Evolutionary conservation across 768 basidiomycete genomes (phyloP), one percentile per base, ranked within the genome.

Genomic region (Cubamyces sp.): DNA sequence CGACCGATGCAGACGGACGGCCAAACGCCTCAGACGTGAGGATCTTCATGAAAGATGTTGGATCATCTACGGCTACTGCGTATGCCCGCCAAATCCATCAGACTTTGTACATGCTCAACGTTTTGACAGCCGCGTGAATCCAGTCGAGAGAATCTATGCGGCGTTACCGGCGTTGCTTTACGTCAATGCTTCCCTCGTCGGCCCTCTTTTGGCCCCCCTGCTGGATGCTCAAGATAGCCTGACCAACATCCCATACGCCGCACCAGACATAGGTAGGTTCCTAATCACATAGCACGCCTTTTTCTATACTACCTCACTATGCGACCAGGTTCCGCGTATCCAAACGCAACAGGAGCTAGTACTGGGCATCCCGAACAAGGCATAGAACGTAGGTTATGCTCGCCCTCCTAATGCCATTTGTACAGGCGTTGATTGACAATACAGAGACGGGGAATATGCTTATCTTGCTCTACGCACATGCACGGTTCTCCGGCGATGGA

Each of bases 371-470:
- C 54, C 23, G 18, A 18, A 16, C 49, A 63, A 21, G 62, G 62
- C n/a, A 48, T 68, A 18, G 66, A 68, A 39, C 59, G 66, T 61
- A 39, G 19, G 65, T 57, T 1, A 2, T 15, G 6, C 21, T 37
- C 11, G 23, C 11, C 9, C 34, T 12, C n/a, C n/a, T n/a, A n/a
- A n/a, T n/a, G n/a, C 16, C 1, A 9, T 19, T 34, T 40, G 18
- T n/a, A 3, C 37, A 16, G 8, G 4, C 1, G 58, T 34, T 12
- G 1, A 9, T 14, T 14, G 5, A n/a, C n/a, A n/a, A n/a, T 16
- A 1, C 34, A 76, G 76, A 76, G 60, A 68, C 72, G 8, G 75
- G 72, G 0, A 74, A 75, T 54, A 77, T 77, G 66, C 30, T 68
- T n/a, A 68, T 68, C 54, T 61, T 63, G 66, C 43, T 60, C 6